Evolutionary conservation across 164 flowering plant genomes (phyloP).

Genomic region (Platanus orientalis): DNA sequence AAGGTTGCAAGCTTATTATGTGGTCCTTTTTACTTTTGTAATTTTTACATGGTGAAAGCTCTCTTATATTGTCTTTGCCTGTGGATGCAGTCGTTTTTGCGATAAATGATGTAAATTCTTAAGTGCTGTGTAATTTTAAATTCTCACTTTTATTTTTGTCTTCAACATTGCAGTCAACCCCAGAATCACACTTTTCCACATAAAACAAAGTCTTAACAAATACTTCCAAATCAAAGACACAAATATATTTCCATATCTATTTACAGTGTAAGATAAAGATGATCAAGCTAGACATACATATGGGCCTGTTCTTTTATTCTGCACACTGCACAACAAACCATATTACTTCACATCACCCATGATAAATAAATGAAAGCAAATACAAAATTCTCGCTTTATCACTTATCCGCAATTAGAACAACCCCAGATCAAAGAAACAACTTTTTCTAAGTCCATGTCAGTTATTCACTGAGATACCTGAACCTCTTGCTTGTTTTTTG

Average conservation of each 20-base stretch:
- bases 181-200: too few relatives aligned
- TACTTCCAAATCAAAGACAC: too few relatives aligned
- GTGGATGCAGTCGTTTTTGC: too few relatives aligned
- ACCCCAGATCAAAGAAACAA: conserved; percentile 1
- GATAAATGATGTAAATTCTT: too few relatives aligned
- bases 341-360: conserved; percentile 12
- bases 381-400: neutral
- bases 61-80: too few relatives aligned
- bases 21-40: too few relatives aligned
- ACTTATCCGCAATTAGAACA: conserved; percentile 5
- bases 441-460: neutral
- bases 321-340: conserved; percentile 17
- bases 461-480: conserved; percentile 1
- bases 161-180: too few relatives aligned
- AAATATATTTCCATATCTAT: neutral
- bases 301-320: conserved; percentile 16
- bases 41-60: too few relatives aligned
- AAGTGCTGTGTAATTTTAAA: too few relatives aligned
- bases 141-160: too few relatives aligned
- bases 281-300: neutral
- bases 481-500: conserved; percentile 14
- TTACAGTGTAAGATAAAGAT: neutral
- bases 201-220: too few relatives aligned
- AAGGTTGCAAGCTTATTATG: too few relatives aligned
- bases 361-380: neutral